phyloP scores from a whole-genome alignment of 108 stramenopile species.

The Conticribra guillardii region DNA sequence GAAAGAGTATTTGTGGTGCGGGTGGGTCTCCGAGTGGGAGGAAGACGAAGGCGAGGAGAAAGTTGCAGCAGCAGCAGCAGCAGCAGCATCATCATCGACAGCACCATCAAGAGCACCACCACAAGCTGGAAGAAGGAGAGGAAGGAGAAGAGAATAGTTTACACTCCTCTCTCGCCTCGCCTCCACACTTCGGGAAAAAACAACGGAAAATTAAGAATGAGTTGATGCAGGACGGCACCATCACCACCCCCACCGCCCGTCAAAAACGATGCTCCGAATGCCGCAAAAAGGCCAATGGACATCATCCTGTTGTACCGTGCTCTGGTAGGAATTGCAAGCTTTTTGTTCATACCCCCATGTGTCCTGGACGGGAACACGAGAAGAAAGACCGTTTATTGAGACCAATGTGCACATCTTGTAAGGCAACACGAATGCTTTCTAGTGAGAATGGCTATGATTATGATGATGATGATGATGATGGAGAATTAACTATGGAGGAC shows the following conservation, averaged over 20 bases:
- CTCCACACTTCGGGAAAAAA: too few relatives aligned
- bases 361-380: conserved; percentile 15
- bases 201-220: too few relatives aligned
- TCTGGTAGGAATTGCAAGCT: conserved; percentile 9
- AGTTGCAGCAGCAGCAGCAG: too few relatives aligned
- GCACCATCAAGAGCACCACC: too few relatives aligned
- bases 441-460: too few relatives aligned
- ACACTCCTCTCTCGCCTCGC: not conserved
- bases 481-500: too few relatives aligned
- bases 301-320: conserved; percentile 20
- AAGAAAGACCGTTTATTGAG: too few relatives aligned
- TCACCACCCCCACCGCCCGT: not conserved
- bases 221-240: too few relatives aligned
- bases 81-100: too few relatives aligned
- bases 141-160: not conserved
- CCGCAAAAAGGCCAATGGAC: conserved; percentile 14
- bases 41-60: conserved; percentile 25
- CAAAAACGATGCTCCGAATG: conserved; percentile 12
- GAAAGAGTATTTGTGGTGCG: conserved; percentile 19
- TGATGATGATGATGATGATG: not conserved
- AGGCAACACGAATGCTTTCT: too few relatives aligned
- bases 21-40: not conserved
- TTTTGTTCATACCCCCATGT: conserved; percentile 20
- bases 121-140: not conserved
- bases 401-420: conserved; percentile 11